These are phyloP conservation scores for Lodderomyces metapsilosis DNA, from an alignment of 1,139 yeast genomes.

Conservation along the genomic window DNA sequence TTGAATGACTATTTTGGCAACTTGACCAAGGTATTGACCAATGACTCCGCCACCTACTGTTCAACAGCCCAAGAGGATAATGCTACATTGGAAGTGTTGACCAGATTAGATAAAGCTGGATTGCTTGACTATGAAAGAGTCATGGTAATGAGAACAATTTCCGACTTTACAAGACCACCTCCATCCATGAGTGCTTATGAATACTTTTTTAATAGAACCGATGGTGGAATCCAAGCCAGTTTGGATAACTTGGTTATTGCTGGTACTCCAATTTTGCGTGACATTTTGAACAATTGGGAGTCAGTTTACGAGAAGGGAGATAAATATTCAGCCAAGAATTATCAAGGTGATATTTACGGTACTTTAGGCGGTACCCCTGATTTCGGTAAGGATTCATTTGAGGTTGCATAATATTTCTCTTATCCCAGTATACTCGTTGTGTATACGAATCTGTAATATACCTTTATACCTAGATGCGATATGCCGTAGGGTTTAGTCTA, in stretches of 20 bases:
- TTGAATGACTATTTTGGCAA: constrained; percentile 51
- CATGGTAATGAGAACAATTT: constrained; percentile 61
- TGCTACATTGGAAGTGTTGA: constrained; percentile 60
- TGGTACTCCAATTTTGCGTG: constrained; percentile 55
- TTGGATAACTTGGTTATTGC: constrained; percentile 53
- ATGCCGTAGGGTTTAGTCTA: no score
- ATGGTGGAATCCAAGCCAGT: constrained; percentile 55
- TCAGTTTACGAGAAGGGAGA: constrained; percentile 35
- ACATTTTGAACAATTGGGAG: constrained; percentile 55
- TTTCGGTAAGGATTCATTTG: constrained; percentile 24
- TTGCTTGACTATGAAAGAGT: constrained; percentile 57
- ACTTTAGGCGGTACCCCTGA: constrained; percentile 44
- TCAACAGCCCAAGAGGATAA: constrained; percentile 69
- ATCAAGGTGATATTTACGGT: constrained; percentile 59
- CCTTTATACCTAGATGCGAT: no score
- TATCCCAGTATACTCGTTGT: background rate
- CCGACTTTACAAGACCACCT: constrained; percentile 62
- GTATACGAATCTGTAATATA: background rate
- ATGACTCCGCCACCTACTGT: constrained; percentile 60
- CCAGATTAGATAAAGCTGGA: constrained; percentile 55
- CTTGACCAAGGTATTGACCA: constrained; percentile 51
- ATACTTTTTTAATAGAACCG: constrained; percentile 49
- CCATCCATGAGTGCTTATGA: constrained; percentile 45
- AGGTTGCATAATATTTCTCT: constrained; percentile 16
- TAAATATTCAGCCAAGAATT: constrained; percentile 46